Conservation (phyloP, 225 moss, liverwort and hornwort genomes). For the Antitrichia curtipendula region DNA sequence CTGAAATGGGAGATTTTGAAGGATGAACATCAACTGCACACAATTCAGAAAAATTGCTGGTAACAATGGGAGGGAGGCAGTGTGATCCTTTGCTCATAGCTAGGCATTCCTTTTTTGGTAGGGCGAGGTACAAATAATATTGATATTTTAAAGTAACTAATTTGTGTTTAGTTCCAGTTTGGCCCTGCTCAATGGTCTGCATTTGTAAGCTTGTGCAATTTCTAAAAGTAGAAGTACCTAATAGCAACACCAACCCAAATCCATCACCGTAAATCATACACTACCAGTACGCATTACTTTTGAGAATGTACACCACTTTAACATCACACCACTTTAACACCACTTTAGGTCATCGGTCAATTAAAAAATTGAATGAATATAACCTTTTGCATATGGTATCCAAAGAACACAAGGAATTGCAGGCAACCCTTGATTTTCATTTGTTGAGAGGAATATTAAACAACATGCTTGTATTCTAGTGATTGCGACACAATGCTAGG, state of each 20-base stretch:
- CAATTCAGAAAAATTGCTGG: not conserved
- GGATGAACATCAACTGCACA: too few species aligned
- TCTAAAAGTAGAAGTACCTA: not conserved
- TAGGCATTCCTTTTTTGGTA: not conserved
- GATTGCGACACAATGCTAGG: not conserved
- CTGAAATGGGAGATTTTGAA: not conserved
- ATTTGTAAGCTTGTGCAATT: not conserved
- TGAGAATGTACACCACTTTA: not conserved
- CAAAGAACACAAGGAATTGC: not conserved
- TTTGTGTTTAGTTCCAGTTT: fast-evolving
- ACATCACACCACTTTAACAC: not conserved
- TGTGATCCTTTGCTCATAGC: too few species aligned
- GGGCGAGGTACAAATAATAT: too few species aligned
- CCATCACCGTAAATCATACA: not conserved
- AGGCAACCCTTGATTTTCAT: not conserved
- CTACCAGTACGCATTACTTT: not conserved
- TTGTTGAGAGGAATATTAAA: not conserved
- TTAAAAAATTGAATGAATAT: not conserved
- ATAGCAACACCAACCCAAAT: not conserved
- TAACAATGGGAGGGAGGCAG: too few species aligned
- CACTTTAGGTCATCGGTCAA: not conserved
- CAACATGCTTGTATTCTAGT: not conserved
- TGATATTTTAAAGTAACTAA: not conserved
- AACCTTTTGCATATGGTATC: not conserved
- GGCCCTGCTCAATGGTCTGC: not conserved